phyloP scores from a whole-genome alignment of 164 flowering plant species.

The Nymphaea thermarum region DNA sequence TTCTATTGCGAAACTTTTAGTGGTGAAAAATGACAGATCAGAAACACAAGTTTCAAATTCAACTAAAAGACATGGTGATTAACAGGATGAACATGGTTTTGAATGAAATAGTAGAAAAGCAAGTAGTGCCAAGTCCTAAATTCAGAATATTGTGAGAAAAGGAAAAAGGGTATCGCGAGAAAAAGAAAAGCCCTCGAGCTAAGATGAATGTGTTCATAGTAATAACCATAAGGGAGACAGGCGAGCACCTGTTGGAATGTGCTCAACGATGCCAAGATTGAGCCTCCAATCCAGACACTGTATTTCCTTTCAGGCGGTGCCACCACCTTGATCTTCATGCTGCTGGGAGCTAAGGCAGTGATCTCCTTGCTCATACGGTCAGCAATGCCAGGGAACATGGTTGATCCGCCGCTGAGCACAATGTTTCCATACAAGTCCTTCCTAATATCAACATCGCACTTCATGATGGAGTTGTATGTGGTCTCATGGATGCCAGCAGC shows the following conservation, averaged over 20 bases:
- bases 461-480: slow-evolving; percentile 20
- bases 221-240: too few species aligned
- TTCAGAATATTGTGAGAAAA: too few species aligned
- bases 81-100: too few species aligned
- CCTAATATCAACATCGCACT: slow-evolving; percentile 23
- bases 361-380: slow-evolving; percentile 20
- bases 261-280: slow-evolving; percentile 17
- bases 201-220: too few species aligned
- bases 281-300: slow-evolving; percentile 21
- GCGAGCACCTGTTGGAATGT: slow-evolving; percentile 16
- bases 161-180: too few species aligned
- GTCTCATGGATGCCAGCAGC: slow-evolving; percentile 21
- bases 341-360: slow-evolving; percentile 17
- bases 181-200: too few species aligned
- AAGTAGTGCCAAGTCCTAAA: too few species aligned
- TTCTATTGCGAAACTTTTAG: too few species aligned
- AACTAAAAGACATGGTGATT: too few species aligned
- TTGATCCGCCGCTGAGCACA: slow-evolving; percentile 18
- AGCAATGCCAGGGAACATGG: slow-evolving; percentile 19
- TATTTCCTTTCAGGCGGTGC: slow-evolving; percentile 21
- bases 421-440: slow-evolving; percentile 22
- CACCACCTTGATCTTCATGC: slow-evolving; percentile 18
- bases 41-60: too few species aligned
- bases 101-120: too few species aligned
- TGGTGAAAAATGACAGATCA: too few species aligned